Conservation (phyloP, 2,329 filamentous ascomycete genomes). For the Hymenoscyphus fraxineus region DNA sequence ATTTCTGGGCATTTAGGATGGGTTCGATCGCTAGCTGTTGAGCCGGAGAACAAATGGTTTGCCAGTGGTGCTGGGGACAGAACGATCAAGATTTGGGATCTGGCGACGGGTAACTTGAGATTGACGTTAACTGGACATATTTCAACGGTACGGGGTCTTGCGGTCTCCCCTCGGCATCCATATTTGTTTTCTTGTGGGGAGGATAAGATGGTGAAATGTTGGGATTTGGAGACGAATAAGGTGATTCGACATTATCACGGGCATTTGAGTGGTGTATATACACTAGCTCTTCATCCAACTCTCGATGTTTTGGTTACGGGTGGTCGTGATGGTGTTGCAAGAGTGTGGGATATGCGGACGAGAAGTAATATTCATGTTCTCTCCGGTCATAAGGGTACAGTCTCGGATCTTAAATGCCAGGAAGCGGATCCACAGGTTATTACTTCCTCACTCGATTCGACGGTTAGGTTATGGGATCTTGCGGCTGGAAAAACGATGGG, state of each 20-base stretch:
- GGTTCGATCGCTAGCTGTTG: conserved; percentile 85
- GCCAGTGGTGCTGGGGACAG: conserved; percentile 91
- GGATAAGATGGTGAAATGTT: conserved; percentile 99
- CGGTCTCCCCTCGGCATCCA: conserved; percentile 87
- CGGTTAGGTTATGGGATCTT: conserved; percentile 89
- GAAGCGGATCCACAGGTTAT: conserved; percentile 97
- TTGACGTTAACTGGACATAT: conserved; percentile 92
- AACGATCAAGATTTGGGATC: conserved; percentile 98
- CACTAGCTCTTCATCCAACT: conserved; percentile 86
- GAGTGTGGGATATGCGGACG: conserved; percentile 98
- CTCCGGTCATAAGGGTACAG: conserved; percentile 83
- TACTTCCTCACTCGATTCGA: conserved; percentile 85
- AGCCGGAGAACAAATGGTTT: conserved; percentile 97
- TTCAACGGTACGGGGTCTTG: conserved; percentile 85
- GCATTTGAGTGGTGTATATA: conserved; percentile 93
- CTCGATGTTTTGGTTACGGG: conserved; percentile 93
- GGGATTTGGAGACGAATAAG: conserved; percentile 99
- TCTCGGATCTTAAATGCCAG: conserved; percentile 86
- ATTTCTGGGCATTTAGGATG: conserved; percentile 95
- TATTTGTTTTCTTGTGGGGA: conserved; percentile 98
- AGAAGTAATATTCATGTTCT: conserved; percentile 94
- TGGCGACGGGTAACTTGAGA: conserved; percentile 79
- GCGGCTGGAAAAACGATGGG: conserved; percentile 95
- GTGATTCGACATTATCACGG: conserved; percentile 98
- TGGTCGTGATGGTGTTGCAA: conserved; percentile 86